Percentiles rank a stretch among this genome's conserved stretches.
These are phyloP conservation scores for Tephrocybe sp. DNA, from an alignment of 768 basidiomycete genomes.

Conservation along the genomic window DNA sequence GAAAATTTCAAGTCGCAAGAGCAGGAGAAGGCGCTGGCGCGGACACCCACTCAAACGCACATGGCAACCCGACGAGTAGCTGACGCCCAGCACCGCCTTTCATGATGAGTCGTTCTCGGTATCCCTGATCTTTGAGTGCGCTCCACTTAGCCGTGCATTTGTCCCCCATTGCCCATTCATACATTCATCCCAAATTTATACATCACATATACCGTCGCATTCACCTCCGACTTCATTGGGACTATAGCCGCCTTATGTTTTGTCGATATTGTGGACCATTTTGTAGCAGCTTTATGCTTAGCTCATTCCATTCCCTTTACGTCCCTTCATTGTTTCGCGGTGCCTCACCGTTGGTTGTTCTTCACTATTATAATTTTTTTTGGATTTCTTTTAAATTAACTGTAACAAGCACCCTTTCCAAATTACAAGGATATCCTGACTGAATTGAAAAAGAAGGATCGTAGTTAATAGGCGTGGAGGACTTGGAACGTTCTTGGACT, in stretches of 20 bases:
- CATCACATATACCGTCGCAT: conserved; percentile 7
- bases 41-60: conserved; percentile 9
- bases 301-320: conserved; percentile 1
- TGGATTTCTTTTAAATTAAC: conserved; percentile 1
- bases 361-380: conserved; percentile 2
- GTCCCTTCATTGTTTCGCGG: conserved; percentile 8
- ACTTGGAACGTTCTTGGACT: conserved; percentile 45
- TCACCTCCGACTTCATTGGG: neutral
- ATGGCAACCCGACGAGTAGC: conserved; percentile 4
- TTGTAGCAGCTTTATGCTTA: neutral
- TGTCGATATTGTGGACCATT: conserved; percentile 5
- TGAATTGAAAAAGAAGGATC: conserved; percentile 27
- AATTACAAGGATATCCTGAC: conserved; percentile 13
- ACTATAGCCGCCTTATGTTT: neutral
- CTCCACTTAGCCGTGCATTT: neutral
- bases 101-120: conserved; percentile 2
- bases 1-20: conserved; percentile 36
- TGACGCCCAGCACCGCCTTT: conserved; percentile 2
- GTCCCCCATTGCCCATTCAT: neutral
- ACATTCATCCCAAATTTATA: neutral
- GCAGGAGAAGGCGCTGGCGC: conserved; percentile 19
- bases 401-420: conserved; percentile 1
- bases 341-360: conserved; percentile 8
- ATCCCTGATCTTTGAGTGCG: neutral
- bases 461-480: conserved; percentile 27